These are phyloP conservation scores for Suillus clintonianus DNA, from an alignment of 768 basidiomycete species.

Conservation along the genomic window DNA sequence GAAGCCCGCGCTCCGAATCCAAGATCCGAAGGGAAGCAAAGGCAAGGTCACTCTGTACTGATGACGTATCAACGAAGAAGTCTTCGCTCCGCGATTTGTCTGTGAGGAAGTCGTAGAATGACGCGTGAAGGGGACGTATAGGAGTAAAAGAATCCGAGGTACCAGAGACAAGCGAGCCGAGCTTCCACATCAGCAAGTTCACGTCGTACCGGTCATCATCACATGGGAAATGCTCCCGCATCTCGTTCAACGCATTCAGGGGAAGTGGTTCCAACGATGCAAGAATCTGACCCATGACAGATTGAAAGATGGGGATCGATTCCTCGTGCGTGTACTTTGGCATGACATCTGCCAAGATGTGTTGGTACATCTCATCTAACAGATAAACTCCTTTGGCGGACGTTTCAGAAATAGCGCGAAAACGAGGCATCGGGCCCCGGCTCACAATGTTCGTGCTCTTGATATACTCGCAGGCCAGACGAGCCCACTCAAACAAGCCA, in stretches of 20 bases:
- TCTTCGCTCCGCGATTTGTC: slow-evolving; percentile 9
- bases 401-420: neutral
- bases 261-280: slow-evolving; percentile 4
- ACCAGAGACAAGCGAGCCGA: slow-evolving; percentile 7
- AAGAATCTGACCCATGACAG: slow-evolving; percentile 2
- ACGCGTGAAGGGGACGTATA: slow-evolving; percentile 24
- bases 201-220: slow-evolving; percentile 23
- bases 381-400: neutral
- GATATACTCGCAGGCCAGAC: slow-evolving; percentile 12
- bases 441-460: neutral
- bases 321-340: neutral
- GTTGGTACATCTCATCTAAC: slow-evolving; percentile 6
- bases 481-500: slow-evolving; percentile 10
- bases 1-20: slow-evolving; percentile 19
- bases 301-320: neutral
- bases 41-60: slow-evolving; percentile 7
- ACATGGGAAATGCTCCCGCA: neutral
- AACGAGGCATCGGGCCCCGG: neutral
- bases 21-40: slow-evolving; percentile 25
- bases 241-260: neutral
- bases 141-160: neutral
- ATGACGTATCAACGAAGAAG: slow-evolving; percentile 11
- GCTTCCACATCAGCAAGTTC: neutral
- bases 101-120: slow-evolving; percentile 27
- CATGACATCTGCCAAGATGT: slow-evolving; percentile 1